Evolutionary conservation across 169 alveolate genomes (phyloP).

Genomic region (Eimeria sp.): DNA sequence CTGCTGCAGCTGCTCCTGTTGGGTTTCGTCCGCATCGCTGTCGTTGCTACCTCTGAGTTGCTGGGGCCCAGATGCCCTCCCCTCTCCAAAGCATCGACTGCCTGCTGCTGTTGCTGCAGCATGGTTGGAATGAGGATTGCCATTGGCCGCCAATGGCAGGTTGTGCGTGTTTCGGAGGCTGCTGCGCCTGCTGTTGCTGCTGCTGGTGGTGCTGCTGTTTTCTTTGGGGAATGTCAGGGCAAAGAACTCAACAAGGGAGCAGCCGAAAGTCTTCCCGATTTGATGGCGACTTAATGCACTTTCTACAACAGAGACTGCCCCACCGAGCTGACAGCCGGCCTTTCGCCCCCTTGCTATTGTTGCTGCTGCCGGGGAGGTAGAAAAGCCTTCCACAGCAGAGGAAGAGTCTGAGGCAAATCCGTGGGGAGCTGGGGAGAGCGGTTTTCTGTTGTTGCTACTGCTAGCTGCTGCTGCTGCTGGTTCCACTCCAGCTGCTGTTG

Average conservation of each 20-base stretch:
- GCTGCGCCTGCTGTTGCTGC: slow-evolving; percentile 31
- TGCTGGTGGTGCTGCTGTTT: slow-evolving; percentile 25
- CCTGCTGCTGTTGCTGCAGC: background rate
- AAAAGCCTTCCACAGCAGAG: background rate
- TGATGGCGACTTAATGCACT: slow-evolving; percentile 87
- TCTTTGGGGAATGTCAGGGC: slow-evolving; percentile 81
- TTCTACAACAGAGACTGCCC: slow-evolving; percentile 81
- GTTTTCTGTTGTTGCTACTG: background rate
- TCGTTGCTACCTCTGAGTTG: background rate
- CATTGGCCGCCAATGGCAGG: background rate
- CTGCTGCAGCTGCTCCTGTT: slow-evolving; percentile 39
- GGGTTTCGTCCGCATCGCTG: background rate
- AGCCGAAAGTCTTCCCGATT: slow-evolving; percentile 89
- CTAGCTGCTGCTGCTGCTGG: background rate
- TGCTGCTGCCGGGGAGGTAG: slow-evolving; percentile 11
- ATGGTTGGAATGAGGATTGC: background rate
- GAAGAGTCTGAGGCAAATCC: slow-evolving; percentile 53
- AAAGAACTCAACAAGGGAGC: slow-evolving; percentile 87
- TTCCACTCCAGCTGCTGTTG: background rate
- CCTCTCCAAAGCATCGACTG: background rate
- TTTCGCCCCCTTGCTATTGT: slow-evolving; percentile 29
- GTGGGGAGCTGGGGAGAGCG: slow-evolving; percentile 24
- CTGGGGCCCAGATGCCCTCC: background rate
- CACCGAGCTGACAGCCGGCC: slow-evolving; percentile 88
- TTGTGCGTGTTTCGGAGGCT: background rate